phyloP scores from a whole-genome alignment of 2,329 filamentous ascomycete species.

The Amylocarpus encephaloides region DNA sequence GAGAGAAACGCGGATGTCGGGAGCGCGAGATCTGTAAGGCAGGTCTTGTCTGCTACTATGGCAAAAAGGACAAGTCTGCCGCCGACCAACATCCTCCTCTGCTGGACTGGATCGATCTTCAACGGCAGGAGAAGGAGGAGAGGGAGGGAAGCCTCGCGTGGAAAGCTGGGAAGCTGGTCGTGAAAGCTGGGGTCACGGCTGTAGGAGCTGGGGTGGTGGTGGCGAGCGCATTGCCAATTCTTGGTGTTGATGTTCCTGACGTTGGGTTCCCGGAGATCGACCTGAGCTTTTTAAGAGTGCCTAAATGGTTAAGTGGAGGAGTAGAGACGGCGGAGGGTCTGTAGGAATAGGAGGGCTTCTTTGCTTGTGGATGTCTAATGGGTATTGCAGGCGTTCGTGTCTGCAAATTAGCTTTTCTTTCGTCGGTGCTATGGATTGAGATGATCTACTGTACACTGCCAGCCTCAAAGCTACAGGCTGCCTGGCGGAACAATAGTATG shows the following conservation, averaged over 20 bases:
- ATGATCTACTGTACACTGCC: too few species aligned
- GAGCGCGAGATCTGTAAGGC: background rate
- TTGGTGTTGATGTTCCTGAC: background rate
- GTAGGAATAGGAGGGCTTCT: too few species aligned
- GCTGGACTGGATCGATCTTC: too few species aligned
- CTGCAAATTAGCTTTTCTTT: too few species aligned
- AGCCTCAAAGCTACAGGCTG: too few species aligned
- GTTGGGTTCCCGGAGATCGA: background rate
- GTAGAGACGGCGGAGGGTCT: background rate
- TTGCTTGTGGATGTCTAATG: too few species aligned
- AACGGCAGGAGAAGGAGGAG: background rate
- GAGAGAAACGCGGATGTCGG: background rate
- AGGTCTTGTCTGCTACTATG: background rate
- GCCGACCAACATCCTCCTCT: background rate
- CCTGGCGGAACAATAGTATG: too few species aligned
- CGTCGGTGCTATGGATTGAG: too few species aligned
- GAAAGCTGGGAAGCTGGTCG: background rate
- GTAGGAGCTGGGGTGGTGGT: background rate
- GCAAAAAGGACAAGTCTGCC: background rate
- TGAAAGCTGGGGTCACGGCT: background rate
- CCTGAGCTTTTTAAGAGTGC: background rate
- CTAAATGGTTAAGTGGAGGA: background rate
- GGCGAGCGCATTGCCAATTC: background rate
- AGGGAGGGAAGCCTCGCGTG: background rate
- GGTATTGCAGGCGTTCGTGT: too few species aligned